These are phyloP conservation scores for Ulvella scutata DNA, from an alignment of 139 green algal species.

Conservation along the genomic window DNA sequence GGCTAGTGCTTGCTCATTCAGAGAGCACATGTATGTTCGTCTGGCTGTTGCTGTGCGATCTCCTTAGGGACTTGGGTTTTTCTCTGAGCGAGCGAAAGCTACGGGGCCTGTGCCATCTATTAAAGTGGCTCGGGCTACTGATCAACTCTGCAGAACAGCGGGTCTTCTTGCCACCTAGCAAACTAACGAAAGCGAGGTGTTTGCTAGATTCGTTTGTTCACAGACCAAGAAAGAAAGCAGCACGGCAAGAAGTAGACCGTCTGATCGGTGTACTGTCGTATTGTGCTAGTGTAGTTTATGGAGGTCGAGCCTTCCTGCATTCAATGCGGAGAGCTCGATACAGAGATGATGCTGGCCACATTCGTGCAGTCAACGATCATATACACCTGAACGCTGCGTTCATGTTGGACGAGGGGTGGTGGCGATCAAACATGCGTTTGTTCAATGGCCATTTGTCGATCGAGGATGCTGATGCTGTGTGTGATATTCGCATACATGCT, in stretches of 20 bases:
- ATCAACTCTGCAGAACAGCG: neutral
- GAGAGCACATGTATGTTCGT: neutral
- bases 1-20: neutral
- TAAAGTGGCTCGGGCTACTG: neutral
- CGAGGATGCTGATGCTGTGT: neutral
- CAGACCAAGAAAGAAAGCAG: neutral
- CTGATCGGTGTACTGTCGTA: neutral
- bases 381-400: neutral
- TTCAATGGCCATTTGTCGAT: neutral
- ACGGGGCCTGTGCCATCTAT: neutral
- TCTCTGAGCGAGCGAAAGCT: neutral
- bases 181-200: neutral
- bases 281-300: neutral
- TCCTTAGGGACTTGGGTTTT: neutral
- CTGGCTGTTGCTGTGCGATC: neutral
- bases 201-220: neutral
- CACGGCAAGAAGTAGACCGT: neutral
- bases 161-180: neutral
- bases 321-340: neutral
- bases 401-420: neutral
- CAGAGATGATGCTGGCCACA: neutral
- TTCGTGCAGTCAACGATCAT: neutral
- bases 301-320: neutral
- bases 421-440: neutral
- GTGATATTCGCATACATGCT: neutral